Conservation (phyloP, 257 asterid species). For the Eustoma russellianum region DNA sequence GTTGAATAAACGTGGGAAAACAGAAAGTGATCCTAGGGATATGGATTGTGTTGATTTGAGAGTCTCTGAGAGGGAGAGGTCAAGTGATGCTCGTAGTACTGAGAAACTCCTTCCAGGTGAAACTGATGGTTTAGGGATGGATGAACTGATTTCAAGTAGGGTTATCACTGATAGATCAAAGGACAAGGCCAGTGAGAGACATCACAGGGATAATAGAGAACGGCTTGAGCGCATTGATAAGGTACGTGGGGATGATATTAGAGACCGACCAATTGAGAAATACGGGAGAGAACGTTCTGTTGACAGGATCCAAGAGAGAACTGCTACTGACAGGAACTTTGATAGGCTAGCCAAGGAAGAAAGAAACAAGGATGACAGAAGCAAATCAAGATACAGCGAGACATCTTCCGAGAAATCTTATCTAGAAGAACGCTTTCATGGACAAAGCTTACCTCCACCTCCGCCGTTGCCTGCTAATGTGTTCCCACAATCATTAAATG, state of each 20-base stretch:
- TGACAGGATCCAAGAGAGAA: conserved; percentile 73
- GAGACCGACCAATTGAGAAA: conserved; percentile 83
- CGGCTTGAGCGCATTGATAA: conserved; percentile 71
- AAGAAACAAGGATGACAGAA: conserved; percentile 69
- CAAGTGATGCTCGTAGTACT: conserved; percentile 36
- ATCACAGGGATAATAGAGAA: conserved; percentile 75
- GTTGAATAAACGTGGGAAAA: conserved; percentile 76
- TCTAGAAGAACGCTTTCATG: conserved; percentile 67
- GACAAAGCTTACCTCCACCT: conserved; percentile 90
- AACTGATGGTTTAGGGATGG: conserved; percentile 47
- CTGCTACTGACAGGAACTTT: conserved; percentile 53
- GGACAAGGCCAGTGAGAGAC: conserved; percentile 74
- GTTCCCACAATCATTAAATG: conserved; percentile 69
- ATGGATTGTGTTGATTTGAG: conserved; percentile 54
- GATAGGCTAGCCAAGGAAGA: conserved; percentile 79
- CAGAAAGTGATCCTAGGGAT: conserved; percentile 66
- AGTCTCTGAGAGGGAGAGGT: conserved; percentile 62
- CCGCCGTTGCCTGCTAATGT: conserved; percentile 94
- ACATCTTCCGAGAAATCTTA: conserved; percentile 54
- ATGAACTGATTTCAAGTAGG: conserved; percentile 51
- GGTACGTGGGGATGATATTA: conserved; percentile 72
- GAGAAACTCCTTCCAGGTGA: conserved; percentile 47
- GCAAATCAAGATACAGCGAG: conserved; percentile 54
- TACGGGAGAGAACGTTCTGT: conserved; percentile 89
- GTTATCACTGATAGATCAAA: conserved; percentile 51